Conservation (phyloP, 2,329 filamentous ascomycete genomes). For the Westerdykella aurantiaca region DNA sequence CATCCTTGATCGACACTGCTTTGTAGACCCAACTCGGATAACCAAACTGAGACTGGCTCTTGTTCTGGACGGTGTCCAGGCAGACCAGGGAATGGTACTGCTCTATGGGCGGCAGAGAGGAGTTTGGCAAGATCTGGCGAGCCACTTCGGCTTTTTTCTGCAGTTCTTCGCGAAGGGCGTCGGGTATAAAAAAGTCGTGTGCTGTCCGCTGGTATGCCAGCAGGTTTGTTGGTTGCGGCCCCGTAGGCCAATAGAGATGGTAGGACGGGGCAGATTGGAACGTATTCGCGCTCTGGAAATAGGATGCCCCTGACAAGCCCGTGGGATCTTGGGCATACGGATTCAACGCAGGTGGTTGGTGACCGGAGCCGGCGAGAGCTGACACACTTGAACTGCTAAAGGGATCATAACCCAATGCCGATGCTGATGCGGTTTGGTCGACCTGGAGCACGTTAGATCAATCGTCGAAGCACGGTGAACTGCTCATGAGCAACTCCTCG, state of each 20-base stretch:
- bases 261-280: constrained; percentile 58
- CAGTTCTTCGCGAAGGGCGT: constrained; percentile 78
- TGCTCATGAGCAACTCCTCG: neutral
- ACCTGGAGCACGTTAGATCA: constrained; percentile 15
- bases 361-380: constrained; percentile 29
- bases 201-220: constrained; percentile 78
- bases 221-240: constrained; percentile 74
- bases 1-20: constrained; percentile 81
- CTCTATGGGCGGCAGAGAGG: constrained; percentile 70
- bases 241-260: constrained; percentile 85
- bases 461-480: neutral
- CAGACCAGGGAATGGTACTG: constrained; percentile 91
- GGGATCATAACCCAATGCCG: constrained; percentile 40
- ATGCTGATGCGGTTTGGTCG: constrained; percentile 27
- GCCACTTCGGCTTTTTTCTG: constrained; percentile 84
- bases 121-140: constrained; percentile 75
- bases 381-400: constrained; percentile 37
- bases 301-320: constrained; percentile 56
- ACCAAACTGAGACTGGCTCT: constrained; percentile 73
- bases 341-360: constrained; percentile 43
- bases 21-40: constrained; percentile 95
- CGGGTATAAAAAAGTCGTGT: constrained; percentile 88
- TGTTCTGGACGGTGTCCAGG: constrained; percentile 74
- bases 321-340: constrained; percentile 72
- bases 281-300: constrained; percentile 55